Evolutionary conservation across 140 eudicot genomes (phyloP).

Genomic region (Anethum foeniculum): DNA sequence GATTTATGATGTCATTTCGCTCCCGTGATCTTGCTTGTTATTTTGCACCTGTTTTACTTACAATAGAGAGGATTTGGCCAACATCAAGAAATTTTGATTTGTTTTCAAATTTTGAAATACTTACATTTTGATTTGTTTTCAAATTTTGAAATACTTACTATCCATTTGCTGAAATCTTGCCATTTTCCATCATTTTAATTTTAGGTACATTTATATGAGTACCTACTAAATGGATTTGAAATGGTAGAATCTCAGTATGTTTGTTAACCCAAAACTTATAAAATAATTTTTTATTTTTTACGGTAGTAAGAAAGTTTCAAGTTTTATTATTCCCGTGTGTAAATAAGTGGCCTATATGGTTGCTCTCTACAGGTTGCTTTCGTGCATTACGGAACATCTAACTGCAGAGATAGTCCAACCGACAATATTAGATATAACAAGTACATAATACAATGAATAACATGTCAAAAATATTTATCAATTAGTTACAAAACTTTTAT

Average conservation of each 20-base stretch:
- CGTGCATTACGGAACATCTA: conserved; percentile 93
- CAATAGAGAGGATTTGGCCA: background rate
- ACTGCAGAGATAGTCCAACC: conserved; percentile 91
- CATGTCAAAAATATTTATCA: too few relatives aligned
- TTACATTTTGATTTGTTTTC: background rate
- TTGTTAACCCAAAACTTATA: conserved; percentile 12
- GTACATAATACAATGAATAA: background rate
- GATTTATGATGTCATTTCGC: background rate
- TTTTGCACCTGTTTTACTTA: background rate
- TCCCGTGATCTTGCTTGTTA: background rate
- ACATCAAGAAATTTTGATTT: background rate
- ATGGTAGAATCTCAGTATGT: conserved; percentile 95
- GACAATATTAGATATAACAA: conserved; percentile 75
- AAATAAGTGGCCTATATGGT: conserved; percentile 9
- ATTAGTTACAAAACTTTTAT: too few relatives aligned
- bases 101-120: background rate
- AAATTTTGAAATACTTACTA: background rate
- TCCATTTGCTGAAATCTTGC: conserved; percentile 8
- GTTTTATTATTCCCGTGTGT: background rate
- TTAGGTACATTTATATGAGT: conserved; percentile 90
- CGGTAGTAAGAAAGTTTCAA: background rate
- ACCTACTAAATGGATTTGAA: conserved; percentile 88
- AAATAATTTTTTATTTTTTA: background rate
- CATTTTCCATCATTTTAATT: conserved; percentile 18
- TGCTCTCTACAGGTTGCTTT: conserved; percentile 54